Evolutionary conservation across 768 basidiomycete species (phyloP), one percentile per base, ranked within the genome.

Genomic region (Collybia sp.): DNA sequence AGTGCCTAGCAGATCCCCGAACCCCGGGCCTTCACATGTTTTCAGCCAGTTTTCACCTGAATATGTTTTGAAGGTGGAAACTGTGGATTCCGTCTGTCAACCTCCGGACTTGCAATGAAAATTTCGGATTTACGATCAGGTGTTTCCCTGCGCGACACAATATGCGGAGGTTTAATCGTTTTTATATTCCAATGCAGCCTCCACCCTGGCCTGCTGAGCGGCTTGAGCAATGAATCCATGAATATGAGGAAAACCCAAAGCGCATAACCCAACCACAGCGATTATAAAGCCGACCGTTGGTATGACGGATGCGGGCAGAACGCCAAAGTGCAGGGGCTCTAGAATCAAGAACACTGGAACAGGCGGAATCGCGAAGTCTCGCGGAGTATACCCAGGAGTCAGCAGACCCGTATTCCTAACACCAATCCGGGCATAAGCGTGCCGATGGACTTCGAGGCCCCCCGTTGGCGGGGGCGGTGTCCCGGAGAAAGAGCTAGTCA

Each of bases 241-340:
- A 33, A 68, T 42, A 36, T 40, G 51, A 18, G 54, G 53, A 2
- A 64, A 55, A 12, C 58, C 32, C 2, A 65, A 48, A 9, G 52
- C 42, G 13, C 62, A 59, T 5, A 60, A 5, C 30, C 56, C 36
- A 16, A 58, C 50, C 6, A 58, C 62, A 11, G 55, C 42, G n/a
- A 66, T 20, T n/a, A 75, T 54, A 32, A 60, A 55, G 11, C 50
- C 33, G 20, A 69, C 46, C 2, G 66, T 62, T 1, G 72, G 70
- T 8, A 68, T 42, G n/a, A 83, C 58, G 0, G 81, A 75, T 13
- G 69, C 68, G 8, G 85, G 85, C 20, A 88, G 58, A 17, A 82
- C 60, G 12, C 79, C 81, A n/a, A 80, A 55, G 45, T 76, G 70
- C 1, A 80, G 60, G 19, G 80, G 85, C 53, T 88, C 85, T 37